Percentiles rank a stretch among this genome's conserved stretches.
Conservation (phyloP, 2,329 filamentous ascomycete species). For the Fusarium sp. region DNA sequence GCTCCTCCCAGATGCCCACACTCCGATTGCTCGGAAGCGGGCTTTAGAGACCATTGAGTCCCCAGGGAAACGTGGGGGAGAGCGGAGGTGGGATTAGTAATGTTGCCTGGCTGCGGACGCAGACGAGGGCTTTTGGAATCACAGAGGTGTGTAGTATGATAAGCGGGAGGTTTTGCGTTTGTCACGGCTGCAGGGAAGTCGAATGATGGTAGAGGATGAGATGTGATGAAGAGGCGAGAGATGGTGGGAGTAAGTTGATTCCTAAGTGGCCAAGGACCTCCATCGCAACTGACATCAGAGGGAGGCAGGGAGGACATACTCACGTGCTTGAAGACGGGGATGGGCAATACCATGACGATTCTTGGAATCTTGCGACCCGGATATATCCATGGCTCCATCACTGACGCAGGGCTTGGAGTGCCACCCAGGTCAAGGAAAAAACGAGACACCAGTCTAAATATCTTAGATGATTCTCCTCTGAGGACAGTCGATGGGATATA, state of each 20-base stretch:
- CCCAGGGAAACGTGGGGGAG: slow-evolving; percentile 29
- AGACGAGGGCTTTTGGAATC: slow-evolving; percentile 16
- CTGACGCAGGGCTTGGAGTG: not conserved
- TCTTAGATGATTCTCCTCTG: too few relatives aligned
- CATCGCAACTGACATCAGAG: slow-evolving; percentile 14
- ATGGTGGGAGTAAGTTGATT: not conserved
- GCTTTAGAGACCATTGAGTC: slow-evolving; percentile 4
- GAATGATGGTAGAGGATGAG: not conserved
- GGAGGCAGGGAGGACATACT: slow-evolving; percentile 18
- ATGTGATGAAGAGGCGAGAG: not conserved
- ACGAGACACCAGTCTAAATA: too few relatives aligned
- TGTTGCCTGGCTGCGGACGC: slow-evolving; percentile 4
- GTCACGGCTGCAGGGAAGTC: slow-evolving; percentile 8
- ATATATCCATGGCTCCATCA: not conserved
- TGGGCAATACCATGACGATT: slow-evolving; percentile 9
- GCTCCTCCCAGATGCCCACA: slow-evolving; percentile 11
- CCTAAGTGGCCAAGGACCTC: not conserved
- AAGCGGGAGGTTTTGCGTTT: slow-evolving; percentile 7
- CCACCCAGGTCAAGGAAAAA: not conserved
- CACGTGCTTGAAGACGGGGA: slow-evolving; percentile 23
- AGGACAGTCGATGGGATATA: too few relatives aligned
- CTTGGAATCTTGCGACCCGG: not conserved
- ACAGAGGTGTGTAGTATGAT: slow-evolving; percentile 6
- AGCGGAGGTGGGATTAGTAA: slow-evolving; percentile 32
- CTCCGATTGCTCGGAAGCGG: slow-evolving; percentile 27